Evolutionary conservation across 208 protist genomes (phyloP).

Genomic region (Porcisia hertigi): DNA sequence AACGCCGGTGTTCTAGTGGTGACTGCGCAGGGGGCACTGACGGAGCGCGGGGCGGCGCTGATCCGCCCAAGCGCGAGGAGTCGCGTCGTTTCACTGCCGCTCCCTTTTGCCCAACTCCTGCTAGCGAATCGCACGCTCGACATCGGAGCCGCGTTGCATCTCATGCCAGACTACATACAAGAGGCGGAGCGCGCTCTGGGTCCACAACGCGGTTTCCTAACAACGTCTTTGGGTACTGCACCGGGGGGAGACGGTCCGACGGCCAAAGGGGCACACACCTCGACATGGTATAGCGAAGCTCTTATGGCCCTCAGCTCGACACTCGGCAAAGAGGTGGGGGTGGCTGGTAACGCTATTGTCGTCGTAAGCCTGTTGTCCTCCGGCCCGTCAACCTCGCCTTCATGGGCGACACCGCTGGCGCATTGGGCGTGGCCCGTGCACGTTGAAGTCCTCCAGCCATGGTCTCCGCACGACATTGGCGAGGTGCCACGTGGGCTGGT

Average conservation of each 20-base stretch:
- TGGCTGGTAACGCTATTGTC: conserved; percentile 38
- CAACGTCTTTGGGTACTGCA: neutral
- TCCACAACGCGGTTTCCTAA: conserved; percentile 7
- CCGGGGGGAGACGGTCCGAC: neutral
- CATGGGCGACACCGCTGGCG: conserved; percentile 14
- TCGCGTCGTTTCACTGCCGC: conserved; percentile 48
- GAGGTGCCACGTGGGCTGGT: neutral
- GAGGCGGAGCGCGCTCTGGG: conserved; percentile 18
- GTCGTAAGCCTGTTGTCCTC: conserved; percentile 13
- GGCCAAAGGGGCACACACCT: neutral
- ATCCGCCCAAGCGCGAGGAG: conserved; percentile 32
- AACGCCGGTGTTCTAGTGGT: conserved; percentile 57
- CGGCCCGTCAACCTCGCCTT: neutral
- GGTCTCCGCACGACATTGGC: conserved; percentile 1
- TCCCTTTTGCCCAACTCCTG: conserved; percentile 59
- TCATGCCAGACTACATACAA: conserved; percentile 24
- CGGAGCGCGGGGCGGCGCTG: conserved; percentile 54
- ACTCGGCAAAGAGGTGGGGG: neutral
- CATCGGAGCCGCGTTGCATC: conserved; percentile 29
- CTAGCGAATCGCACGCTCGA: conserved; percentile 48
- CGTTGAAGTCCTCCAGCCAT: conserved; percentile 31
- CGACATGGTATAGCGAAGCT: conserved; percentile 21
- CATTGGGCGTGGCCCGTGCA: conserved; percentile 39
- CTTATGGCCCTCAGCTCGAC: conserved; percentile 15
- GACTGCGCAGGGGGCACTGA: conserved; percentile 50